Percentiles rank a stretch among this genome's conserved stretches.
Conservation (phyloP, 106 monocot species). For the Acorus calamus region DNA sequence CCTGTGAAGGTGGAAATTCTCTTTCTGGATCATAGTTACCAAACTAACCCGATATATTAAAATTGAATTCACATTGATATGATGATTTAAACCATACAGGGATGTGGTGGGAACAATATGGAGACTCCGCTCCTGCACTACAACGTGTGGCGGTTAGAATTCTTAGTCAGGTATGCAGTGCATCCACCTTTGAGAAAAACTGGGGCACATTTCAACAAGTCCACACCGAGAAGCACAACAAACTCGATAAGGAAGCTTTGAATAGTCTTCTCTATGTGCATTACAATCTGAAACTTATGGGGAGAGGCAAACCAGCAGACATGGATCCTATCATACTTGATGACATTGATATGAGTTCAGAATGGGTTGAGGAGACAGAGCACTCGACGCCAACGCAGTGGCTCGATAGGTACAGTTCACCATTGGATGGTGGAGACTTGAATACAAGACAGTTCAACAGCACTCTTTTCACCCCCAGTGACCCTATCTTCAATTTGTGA, state of each 20-base stretch:
- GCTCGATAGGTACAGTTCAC: conserved; percentile 67
- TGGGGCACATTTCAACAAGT: conserved; percentile 48
- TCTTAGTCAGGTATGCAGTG: conserved; percentile 84
- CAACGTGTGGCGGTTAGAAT: conserved; percentile 77
- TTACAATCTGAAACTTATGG: conserved; percentile 71
- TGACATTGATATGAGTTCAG: conserved; percentile 83
- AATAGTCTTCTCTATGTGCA: conserved; percentile 78
- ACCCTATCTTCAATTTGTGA: conserved; percentile 76
- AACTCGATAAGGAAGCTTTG: conserved; percentile 66
- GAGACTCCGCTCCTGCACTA: conserved; percentile 76
- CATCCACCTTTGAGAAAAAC: conserved; percentile 42
- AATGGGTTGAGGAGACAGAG: conserved; percentile 85
- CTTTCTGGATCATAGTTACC: too few species aligned
- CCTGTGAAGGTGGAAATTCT: neutral
- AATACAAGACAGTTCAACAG: conserved; percentile 69
- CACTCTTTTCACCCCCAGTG: conserved; percentile 59
- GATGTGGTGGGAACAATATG: conserved; percentile 99
- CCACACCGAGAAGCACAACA: conserved; percentile 73
- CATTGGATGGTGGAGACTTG: conserved; percentile 63
- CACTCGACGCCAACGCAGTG: conserved; percentile 45
- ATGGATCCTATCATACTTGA: conserved; percentile 59
- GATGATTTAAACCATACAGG: conserved; percentile 19
- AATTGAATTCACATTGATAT: too few species aligned
- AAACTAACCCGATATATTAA: too few species aligned
- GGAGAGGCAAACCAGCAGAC: conserved; percentile 32